These are phyloP conservation scores for Colletotrichum sp. DNA, from an alignment of 2,329 filamentous ascomycete species.

Conservation along the genomic window DNA sequence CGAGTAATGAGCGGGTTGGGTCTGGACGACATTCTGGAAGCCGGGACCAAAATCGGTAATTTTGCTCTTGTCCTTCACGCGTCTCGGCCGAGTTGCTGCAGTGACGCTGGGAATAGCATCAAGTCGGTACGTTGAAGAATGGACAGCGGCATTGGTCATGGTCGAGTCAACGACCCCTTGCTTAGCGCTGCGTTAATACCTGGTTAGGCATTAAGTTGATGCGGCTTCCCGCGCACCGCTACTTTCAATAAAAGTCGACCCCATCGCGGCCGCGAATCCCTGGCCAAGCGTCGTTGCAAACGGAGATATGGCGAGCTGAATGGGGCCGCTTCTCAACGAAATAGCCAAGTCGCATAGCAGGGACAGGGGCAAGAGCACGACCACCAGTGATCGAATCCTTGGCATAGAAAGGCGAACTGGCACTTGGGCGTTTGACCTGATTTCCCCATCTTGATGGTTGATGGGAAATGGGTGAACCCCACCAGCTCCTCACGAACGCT, in stretches of 20 bases:
- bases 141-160: slow-evolving; percentile 1
- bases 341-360: not conserved
- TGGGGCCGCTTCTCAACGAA: not conserved
- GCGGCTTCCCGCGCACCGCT: slow-evolving; percentile 38
- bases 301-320: not conserved
- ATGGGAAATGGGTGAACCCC: not conserved
- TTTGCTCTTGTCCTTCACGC: not conserved
- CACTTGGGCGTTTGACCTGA: slow-evolving; percentile 10
- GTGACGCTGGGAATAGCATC: not conserved
- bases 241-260: not conserved
- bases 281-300: slow-evolving; percentile 8
- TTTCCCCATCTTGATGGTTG: not conserved
- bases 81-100: not conserved
- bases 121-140: not conserved
- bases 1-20: not conserved
- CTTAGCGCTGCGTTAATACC: slow-evolving; percentile 24
- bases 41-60: slow-evolving; percentile 6
- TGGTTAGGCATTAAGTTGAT: slow-evolving; percentile 37
- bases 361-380: not conserved
- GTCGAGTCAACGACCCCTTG: slow-evolving; percentile 44
- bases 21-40: not conserved
- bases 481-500: slow-evolving; percentile 7
- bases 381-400: not conserved
- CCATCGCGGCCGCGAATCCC: not conserved
- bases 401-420: not conserved